Base-by-base conservation (phyloP, 331 rosid species). In the Malus hybrid region DNA sequence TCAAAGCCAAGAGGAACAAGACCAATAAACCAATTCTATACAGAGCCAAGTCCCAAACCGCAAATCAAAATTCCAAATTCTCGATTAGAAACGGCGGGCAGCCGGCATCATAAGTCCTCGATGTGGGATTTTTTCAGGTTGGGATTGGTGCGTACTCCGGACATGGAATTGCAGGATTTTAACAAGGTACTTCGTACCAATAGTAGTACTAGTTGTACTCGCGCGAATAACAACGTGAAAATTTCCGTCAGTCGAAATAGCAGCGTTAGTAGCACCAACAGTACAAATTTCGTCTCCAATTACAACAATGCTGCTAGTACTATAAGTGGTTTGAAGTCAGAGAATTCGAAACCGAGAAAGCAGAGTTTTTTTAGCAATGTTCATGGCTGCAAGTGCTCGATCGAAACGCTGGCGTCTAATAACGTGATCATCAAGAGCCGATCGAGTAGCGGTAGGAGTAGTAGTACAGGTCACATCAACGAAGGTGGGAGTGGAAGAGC, bases 11-110 rank as follows among this genome's bases (percentile, higher is more conserved):
- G 46, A 24, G 27, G 67, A 59, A n/a, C 39, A 8, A 28, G 62
- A 65, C 42, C 83, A 72, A 80, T 65, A 79, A 92, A 90, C 81
- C 89, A 89, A 27, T 90, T 94, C 75, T 90, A 84, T 50, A 70
- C 90, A 3, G 88, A 84, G 67, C 96, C 97, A n/a, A 94, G 96
- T 32, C 96, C 99, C 1, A 90, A 85, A 71, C 93, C 96, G 10
- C 97, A 92, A 16, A 56, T 86, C 82, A 87, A 79, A 68, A 27
- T 27, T 5, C 42, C 88, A 1, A 33, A 52, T 6, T 71, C 80
- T 12, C 80, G 80, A 13, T 84, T 76, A 32, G 77, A 73, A 27
- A 79, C 78, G 52, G 77, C 63, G 3, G 81, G 83, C 50, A 77
- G 74, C 28, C 71, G 70, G 32, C 76, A 70, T 65, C 84, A 87